Evolutionary conservation across 2,329 filamentous ascomycete species (phyloP).

Genomic region (Xylariomycetidae sp.): DNA sequence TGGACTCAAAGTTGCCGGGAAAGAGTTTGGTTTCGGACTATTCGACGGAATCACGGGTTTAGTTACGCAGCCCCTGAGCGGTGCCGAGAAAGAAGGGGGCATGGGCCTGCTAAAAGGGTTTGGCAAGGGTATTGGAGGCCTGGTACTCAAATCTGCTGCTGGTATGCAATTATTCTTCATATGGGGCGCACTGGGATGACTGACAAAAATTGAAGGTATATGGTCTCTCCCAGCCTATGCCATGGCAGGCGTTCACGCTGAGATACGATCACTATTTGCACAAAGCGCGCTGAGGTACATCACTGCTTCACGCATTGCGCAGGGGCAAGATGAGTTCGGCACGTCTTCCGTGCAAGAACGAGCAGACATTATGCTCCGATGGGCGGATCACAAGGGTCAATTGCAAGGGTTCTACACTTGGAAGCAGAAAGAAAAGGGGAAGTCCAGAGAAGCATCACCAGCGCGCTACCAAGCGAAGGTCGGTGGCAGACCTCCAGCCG

Average conservation of each 20-base stretch:
- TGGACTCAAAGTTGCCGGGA: conserved; percentile 72
- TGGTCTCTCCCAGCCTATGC: conserved; percentile 75
- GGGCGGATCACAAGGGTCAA: conserved; percentile 57
- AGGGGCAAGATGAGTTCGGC: conserved; percentile 65
- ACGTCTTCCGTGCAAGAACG: conserved; percentile 53
- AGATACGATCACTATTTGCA: conserved; percentile 66
- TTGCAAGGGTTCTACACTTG: conserved; percentile 55
- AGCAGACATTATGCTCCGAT: conserved; percentile 59
- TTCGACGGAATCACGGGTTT: conserved; percentile 80
- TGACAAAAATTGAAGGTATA: conserved; percentile 41
- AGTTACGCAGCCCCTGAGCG: conserved; percentile 71
- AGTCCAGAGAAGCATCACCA: conserved; percentile 26
- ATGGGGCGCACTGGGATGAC: too few species aligned
- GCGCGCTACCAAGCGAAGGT: conserved; percentile 11
- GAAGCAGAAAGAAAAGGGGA: conserved; percentile 41
- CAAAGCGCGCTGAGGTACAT: conserved; percentile 75
- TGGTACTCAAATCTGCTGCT: conserved; percentile 77
- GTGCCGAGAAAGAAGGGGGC: conserved; percentile 58
- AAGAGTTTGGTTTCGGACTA: conserved; percentile 71
- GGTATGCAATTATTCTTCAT: conserved; percentile 46
- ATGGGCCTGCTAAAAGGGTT: conserved; percentile 71
- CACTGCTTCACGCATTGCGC: conserved; percentile 67
- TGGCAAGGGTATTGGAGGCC: conserved; percentile 76
- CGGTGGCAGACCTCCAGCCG: conserved; percentile 11
- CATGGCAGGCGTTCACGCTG: conserved; percentile 76